A percentile compares a stretch with the other conserved stretches of the same genome.
Conservation (phyloP, 2,329 filamentous ascomycete species). For the Rasamsonia emersonii region DNA sequence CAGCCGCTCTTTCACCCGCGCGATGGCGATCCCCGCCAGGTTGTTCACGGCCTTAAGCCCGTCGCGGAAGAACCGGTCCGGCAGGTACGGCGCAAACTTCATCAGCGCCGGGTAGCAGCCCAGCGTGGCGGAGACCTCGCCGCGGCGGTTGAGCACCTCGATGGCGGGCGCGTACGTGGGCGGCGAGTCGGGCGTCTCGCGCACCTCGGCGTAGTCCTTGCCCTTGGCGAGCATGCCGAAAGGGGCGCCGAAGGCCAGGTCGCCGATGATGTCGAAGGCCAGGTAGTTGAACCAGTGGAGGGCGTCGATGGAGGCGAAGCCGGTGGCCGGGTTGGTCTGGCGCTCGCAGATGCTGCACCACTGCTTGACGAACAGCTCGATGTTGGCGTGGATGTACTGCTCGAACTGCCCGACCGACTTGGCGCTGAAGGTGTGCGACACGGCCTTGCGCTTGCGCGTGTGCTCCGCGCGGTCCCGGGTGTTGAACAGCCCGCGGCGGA, state of each 20-base stretch:
- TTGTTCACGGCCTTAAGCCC: constrained; percentile 68
- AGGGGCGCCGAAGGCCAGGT: constrained; percentile 62
- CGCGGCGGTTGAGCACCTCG: constrained; percentile 78
- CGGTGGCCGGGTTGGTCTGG: constrained; percentile 39
- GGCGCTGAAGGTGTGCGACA: constrained; percentile 76
- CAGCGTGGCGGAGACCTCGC: constrained; percentile 74
- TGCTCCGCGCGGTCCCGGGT: constrained; percentile 75
- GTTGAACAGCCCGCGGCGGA: constrained; percentile 79
- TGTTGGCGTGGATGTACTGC: constrained; percentile 75
- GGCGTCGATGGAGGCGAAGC: constrained; percentile 59
- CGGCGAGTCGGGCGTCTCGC: constrained; percentile 49
- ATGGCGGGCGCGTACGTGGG: constrained; percentile 69
- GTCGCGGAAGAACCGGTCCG: constrained; percentile 71
- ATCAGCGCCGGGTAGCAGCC: constrained; percentile 67
- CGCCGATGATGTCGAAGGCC: constrained; percentile 53
- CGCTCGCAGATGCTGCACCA: constrained; percentile 58
- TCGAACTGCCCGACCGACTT: constrained; percentile 80
- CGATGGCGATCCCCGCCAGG: constrained; percentile 79
- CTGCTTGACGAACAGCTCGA: constrained; percentile 62
- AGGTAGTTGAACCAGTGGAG: constrained; percentile 73
- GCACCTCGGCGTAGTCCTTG: constrained; percentile 67
- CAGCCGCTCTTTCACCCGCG: constrained; percentile 66
- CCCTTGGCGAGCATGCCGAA: constrained; percentile 77
- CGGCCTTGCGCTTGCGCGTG: constrained; percentile 78
- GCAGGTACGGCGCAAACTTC: constrained; percentile 70